These are phyloP conservation scores for Trichoderma brevicompactum DNA, from an alignment of 2,329 filamentous ascomycete species.

Conservation along the genomic window DNA sequence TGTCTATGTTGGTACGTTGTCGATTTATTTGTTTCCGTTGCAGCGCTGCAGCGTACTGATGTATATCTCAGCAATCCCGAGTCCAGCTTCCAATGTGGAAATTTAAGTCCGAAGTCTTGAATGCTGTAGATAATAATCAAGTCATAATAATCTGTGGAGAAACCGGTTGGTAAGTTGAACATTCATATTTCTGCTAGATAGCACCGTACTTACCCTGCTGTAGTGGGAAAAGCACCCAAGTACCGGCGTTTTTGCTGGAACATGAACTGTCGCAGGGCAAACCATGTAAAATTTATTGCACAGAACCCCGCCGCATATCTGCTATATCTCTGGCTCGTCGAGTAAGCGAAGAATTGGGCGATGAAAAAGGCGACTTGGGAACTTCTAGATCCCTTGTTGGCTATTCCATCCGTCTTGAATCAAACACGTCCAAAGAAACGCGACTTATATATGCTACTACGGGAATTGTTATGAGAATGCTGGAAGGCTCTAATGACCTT, in stretches of 20 bases:
- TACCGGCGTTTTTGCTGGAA: constrained; percentile 92
- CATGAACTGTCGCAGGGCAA: constrained; percentile 80
- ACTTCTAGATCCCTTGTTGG: constrained; percentile 84
- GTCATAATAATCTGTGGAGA: constrained; percentile 95
- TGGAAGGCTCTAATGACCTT: constrained; percentile 85
- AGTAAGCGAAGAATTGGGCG: constrained; percentile 93
- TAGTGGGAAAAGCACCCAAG: constrained; percentile 92
- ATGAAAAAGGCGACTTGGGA: constrained; percentile 79
- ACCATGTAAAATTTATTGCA: constrained; percentile 91
- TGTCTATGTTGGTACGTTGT: constrained; percentile 71
- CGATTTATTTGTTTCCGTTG: neutral
- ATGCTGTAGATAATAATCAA: constrained; percentile 76
- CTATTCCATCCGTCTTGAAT: constrained; percentile 91
- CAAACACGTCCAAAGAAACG: constrained; percentile 80
- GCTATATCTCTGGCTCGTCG: constrained; percentile 91
- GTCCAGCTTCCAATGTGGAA: constrained; percentile 88
- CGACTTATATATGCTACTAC: constrained; percentile 87
- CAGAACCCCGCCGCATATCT: constrained; percentile 92
- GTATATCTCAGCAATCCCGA: constrained; percentile 56
- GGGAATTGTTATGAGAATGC: constrained; percentile 96
- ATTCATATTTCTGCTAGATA: neutral
- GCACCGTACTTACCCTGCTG: constrained; percentile 33
- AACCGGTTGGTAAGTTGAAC: constrained; percentile 71
- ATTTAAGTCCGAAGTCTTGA: constrained; percentile 77
- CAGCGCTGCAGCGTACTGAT: neutral